Conservation (phyloP, 768 basidiomycete genomes). For the Panaeolus papilionaceus region DNA sequence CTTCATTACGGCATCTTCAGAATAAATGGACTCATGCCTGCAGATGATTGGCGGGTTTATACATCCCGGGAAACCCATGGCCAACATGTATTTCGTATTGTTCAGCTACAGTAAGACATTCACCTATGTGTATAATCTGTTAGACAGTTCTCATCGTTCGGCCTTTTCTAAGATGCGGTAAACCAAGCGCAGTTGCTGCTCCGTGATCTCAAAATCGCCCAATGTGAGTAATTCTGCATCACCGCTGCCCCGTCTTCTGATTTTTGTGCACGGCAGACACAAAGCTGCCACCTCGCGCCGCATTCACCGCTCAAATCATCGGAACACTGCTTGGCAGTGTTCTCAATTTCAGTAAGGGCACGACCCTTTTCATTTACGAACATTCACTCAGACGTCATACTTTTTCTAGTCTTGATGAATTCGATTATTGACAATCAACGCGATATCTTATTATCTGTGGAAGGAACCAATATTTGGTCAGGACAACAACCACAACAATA, state of each 20-base stretch:
- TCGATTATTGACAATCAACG: constrained; percentile 58
- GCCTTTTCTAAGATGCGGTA: constrained; percentile 43
- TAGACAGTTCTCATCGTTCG: not conserved
- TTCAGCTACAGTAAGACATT: constrained; percentile 49
- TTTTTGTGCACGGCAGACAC: constrained; percentile 37
- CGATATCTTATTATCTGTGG: constrained; percentile 55
- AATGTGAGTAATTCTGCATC: constrained; percentile 33
- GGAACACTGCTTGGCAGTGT: constrained; percentile 56
- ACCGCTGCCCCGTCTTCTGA: not conserved
- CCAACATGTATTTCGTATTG: constrained; percentile 70
- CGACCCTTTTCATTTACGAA: not conserved
- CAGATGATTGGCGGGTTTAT: constrained; percentile 67
- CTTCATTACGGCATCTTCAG: constrained; percentile 26
- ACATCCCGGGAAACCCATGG: constrained; percentile 66
- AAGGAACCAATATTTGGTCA: constrained; percentile 62
- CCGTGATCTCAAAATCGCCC: constrained; percentile 55
- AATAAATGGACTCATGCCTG: constrained; percentile 34
- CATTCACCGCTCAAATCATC: constrained; percentile 54
- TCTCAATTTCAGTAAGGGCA: constrained; percentile 48
- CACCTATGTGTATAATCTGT: not conserved
- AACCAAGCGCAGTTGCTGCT: constrained; percentile 49
- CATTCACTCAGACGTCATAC: not conserved
- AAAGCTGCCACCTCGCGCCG: constrained; percentile 54
- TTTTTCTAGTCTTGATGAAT: constrained; percentile 57
- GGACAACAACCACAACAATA: constrained; percentile 56